Conservation (phyloP, 148 eudicot species). For the Rhododendron simsii region DNA sequence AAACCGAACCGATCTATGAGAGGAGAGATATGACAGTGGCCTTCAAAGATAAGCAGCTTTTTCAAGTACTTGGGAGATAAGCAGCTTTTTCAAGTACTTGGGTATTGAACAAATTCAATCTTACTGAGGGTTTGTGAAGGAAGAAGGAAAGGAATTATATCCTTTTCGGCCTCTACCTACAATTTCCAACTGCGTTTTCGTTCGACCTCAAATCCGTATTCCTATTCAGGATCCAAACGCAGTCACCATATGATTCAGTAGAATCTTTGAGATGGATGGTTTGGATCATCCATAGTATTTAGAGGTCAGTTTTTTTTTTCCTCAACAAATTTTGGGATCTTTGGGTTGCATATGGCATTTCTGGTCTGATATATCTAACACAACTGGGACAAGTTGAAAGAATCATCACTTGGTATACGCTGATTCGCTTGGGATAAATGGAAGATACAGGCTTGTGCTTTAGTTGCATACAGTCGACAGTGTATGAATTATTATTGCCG, state of each 20-base stretch:
- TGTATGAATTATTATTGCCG: not conserved
- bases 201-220: not conserved
- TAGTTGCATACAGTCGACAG: not conserved
- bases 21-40: not conserved
- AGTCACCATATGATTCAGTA: not conserved
- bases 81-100: not conserved
- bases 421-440: not conserved
- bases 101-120: not conserved
- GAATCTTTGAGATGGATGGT: not conserved
- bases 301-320: not conserved
- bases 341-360: not conserved
- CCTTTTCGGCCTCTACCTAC: not conserved
- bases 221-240: not conserved
- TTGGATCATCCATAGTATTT: not conserved
- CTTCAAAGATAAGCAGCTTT: not conserved
- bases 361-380: not conserved
- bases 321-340: not conserved
- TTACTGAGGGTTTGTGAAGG: not conserved
- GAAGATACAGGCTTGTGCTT: not conserved
- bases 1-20: too few relatives aligned
- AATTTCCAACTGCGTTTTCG: not conserved
- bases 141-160: not conserved
- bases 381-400: not conserved
- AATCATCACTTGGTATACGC: not conserved
- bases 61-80: not conserved